Percentiles rank a stretch among this genome's conserved stretches.
Evolutionary conservation across 139 green algal genomes (phyloP).

Genomic region (Tetradesmus obliquus): DNA sequence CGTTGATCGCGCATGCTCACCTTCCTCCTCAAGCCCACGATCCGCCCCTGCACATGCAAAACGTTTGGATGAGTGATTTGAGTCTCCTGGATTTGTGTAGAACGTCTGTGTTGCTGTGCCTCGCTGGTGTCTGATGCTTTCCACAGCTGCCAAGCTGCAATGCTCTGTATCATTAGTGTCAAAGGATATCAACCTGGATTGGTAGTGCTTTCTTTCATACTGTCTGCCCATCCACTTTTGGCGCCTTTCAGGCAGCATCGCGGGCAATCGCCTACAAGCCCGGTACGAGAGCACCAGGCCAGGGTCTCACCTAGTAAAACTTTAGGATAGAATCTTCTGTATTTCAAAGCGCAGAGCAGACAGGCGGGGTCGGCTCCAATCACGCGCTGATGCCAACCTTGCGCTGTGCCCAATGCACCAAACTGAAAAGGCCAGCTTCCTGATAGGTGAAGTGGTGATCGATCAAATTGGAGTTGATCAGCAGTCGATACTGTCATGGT

Average conservation of each 20-base stretch:
- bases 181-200: too few relatives aligned
- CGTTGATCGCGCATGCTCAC: background rate
- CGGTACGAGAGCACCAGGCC: background rate
- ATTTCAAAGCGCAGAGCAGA: background rate
- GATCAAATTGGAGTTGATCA: background rate
- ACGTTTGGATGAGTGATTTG: background rate
- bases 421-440: background rate
- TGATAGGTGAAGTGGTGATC: background rate
- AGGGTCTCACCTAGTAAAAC: background rate
- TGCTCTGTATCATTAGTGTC: background rate
- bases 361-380: background rate
- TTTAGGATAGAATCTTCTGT: background rate
- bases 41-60: background rate
- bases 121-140: background rate
- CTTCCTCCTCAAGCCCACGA: background rate
- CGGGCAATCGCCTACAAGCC: background rate
- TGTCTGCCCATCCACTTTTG: background rate
- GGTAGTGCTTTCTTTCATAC: too few relatives aligned
- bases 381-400: background rate
- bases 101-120: background rate
- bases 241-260: background rate
- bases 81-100: background rate
- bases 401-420: background rate
- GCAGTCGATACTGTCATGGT: background rate
- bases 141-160: background rate